Base-by-base conservation (phyloP, 345 rosid genomes). In the Chamaenerion angustifolium region DNA sequence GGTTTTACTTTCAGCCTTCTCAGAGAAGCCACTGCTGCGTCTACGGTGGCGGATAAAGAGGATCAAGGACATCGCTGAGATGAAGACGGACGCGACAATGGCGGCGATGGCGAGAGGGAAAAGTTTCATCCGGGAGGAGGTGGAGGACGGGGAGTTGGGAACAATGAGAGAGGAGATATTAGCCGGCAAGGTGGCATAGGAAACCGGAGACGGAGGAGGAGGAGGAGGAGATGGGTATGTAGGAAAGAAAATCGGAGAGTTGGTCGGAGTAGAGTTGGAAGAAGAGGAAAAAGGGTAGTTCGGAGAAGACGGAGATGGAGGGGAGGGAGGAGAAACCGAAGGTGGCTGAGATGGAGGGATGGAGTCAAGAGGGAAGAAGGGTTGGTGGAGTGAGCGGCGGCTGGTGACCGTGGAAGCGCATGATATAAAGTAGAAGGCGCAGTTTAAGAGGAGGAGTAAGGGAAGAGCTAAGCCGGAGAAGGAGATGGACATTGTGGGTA, bases 111-210 rank as follows among this genome's bases (percentile, higher is more conserved):
- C 61, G 53, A 71, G 81, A 11, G 94, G 92, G 43, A 88, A 76
- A 61, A 70, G 69, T 4, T 82, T 76, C 45, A 79, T 71, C 65
- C 90, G 83, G 67, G 83, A 77, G 55, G 87, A 86, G 48, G 88
- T 85, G 6, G 55, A 53, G 40, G 37, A 31, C 6, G 50, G 82
- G 74, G 88, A 64, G 58, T 71, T 76, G 10, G 96, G 96, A 45
- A 92, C 78, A 65, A 72, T 71, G 10, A 92, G 78, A 43, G 90
- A 76, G 64, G 95, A 86, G 64, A 90, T 81, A 52, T 90, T 90
- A 45, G 96, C 98, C 0, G 98, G 98, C 63, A 86, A 90, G 35
- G 98, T 79, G 19, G 87, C 94, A 51, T 72, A 81, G 2, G 75
- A 42, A 3, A 80, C 61, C 0, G 96, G 83, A 44, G 88, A 54